Conservation (phyloP, 768 basidiomycete species). For the Sporobolomyces roseus region DNA sequence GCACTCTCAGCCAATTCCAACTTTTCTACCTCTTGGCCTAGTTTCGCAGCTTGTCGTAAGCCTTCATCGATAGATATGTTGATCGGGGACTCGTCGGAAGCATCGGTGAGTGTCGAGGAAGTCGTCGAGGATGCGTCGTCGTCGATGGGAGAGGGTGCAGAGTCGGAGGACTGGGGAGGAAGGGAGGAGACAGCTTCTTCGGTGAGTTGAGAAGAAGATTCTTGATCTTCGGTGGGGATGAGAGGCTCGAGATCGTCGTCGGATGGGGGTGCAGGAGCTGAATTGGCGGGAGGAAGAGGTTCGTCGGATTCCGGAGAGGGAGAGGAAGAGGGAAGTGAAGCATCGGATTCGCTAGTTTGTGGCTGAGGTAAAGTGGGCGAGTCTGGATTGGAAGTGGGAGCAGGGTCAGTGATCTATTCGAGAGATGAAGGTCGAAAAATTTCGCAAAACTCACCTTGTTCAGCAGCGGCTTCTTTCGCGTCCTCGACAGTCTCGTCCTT, state of each 20-base stretch:
- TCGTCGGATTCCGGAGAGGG: too few species aligned
- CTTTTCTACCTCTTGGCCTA: background rate
- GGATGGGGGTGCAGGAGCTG: background rate
- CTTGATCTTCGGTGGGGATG: background rate
- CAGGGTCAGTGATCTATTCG: background rate
- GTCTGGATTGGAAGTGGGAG: background rate
- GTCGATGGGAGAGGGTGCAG: background rate
- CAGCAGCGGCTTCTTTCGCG: too few species aligned
- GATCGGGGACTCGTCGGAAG: background rate
- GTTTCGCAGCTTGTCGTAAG: conserved; percentile 1
- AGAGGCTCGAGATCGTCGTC: background rate
- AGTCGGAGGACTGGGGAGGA: background rate
- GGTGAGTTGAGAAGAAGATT: background rate
- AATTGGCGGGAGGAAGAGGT: background rate
- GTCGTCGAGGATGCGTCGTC: conserved; percentile 4
- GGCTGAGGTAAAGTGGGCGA: background rate
- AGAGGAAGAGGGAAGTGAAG: too few species aligned
- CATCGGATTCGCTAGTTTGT: background rate
- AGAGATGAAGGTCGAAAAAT: background rate
- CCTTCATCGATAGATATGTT: background rate
- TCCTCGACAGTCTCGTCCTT: background rate
- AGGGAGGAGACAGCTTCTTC: background rate
- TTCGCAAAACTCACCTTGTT: background rate
- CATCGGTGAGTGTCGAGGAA: conserved; percentile 10
- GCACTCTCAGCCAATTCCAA: background rate